Conservation (phyloP, 2,329 filamentous ascomycete species). For the Chlorencoelia australis region DNA sequence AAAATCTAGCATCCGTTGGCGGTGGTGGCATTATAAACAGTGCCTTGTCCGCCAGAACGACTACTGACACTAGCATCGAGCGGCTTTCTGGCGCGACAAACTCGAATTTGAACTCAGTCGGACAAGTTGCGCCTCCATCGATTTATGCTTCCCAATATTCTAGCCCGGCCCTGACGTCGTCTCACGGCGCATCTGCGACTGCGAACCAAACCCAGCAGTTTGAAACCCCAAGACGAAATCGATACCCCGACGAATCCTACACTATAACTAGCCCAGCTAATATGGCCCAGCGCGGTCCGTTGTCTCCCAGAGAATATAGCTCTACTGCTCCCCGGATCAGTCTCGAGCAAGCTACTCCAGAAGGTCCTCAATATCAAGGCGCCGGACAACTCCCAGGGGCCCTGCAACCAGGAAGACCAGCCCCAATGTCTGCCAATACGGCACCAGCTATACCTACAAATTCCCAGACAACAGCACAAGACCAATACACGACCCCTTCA, state of each 20-base stretch:
- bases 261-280: conserved; percentile 32
- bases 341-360: conserved; percentile 46
- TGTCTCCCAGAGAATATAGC: conserved; percentile 36
- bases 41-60: too few species aligned
- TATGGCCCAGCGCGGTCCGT: conserved; percentile 20
- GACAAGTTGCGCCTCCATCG: conserved; percentile 25
- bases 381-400: conserved; percentile 45
- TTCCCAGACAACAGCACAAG: conserved; percentile 39
- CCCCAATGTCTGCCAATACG: conserved; percentile 42
- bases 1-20: conserved; percentile 24
- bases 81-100: conserved; percentile 29
- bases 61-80: too few species aligned
- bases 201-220: conserved; percentile 38
- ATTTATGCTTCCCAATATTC: conserved; percentile 15
- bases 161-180: conserved; percentile 16
- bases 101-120: conserved; percentile 23
- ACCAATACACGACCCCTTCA: conserved; percentile 52
- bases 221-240: conserved; percentile 39
- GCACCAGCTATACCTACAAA: conserved; percentile 49
- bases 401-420: conserved; percentile 48
- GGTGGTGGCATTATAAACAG: conserved; percentile 17
- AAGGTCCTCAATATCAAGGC: conserved; percentile 35
- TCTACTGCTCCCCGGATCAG: conserved; percentile 43
- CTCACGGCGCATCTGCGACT: conserved; percentile 14
- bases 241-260: conserved; percentile 46